Evolutionary conservation across 2,329 filamentous ascomycete species (phyloP).

Genomic region (Hypoxylon sp.): DNA sequence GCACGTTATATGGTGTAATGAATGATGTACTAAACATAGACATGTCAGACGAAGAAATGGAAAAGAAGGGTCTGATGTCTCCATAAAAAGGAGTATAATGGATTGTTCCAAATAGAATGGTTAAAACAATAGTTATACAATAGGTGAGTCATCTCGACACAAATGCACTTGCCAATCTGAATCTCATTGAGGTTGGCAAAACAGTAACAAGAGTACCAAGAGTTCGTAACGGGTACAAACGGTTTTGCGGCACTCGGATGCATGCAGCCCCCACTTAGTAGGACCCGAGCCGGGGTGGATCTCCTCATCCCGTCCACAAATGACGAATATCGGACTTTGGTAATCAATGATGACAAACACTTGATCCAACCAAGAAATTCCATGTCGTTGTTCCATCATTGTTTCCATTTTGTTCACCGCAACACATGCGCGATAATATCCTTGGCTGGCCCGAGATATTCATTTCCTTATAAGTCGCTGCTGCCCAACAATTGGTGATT

Average conservation of each 20-base stretch:
- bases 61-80: not conserved
- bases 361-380: slow-evolving; percentile 17
- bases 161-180: not conserved
- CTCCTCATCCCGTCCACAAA: slow-evolving; percentile 47
- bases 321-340: slow-evolving; percentile 45
- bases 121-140: not conserved
- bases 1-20: slow-evolving; percentile 15
- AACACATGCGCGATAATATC: slow-evolving; percentile 3
- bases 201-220: not conserved
- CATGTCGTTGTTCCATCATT: slow-evolving; percentile 18
- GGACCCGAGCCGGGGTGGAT: slow-evolving; percentile 36
- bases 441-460: slow-evolving; percentile 2
- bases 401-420: slow-evolving; percentile 18
- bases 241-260: slow-evolving; percentile 42
- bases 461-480: slow-evolving; percentile 16
- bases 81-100: not conserved
- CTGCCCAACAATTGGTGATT: slow-evolving; percentile 1
- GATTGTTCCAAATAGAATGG: not conserved
- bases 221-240: slow-evolving; percentile 12
- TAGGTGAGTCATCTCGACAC: not conserved
- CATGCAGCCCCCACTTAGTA: slow-evolving; percentile 26
- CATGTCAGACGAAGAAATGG: not conserved
- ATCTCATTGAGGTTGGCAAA: not conserved
- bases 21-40: not conserved
- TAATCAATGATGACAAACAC: slow-evolving; percentile 39